Percentiles rank a stretch among this genome's conserved stretches.
Evolutionary conservation across 768 basidiomycete species (phyloP).

Genomic region (Termitomyces bulborhizus): DNA sequence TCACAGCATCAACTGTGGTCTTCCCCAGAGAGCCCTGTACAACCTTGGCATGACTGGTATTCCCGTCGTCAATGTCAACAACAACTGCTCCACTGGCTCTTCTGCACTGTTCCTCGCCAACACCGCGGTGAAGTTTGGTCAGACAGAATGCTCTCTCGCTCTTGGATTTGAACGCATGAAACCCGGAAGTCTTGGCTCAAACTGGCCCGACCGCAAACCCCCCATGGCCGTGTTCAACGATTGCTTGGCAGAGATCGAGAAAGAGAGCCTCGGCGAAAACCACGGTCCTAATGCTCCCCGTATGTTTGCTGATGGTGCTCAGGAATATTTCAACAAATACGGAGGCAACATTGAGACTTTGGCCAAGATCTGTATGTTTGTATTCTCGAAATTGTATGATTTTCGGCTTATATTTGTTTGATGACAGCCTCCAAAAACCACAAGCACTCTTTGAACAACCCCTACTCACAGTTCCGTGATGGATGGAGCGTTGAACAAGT

Average conservation of each 20-base stretch:
- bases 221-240: conserved; percentile 42
- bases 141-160: conserved; percentile 70
- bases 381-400: not conserved
- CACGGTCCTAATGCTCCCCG: conserved; percentile 66
- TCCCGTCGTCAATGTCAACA: conserved; percentile 83
- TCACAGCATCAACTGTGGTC: not conserved
- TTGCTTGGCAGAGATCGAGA: conserved; percentile 45
- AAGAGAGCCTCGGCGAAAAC: conserved; percentile 45
- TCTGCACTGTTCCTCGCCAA: conserved; percentile 74
- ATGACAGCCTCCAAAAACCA: conserved; percentile 74
- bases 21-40: conserved; percentile 63
- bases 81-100: conserved; percentile 82
- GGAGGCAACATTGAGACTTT: conserved; percentile 63
- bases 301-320: conserved; percentile 68
- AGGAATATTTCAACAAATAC: conserved; percentile 74
- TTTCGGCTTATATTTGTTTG: not conserved
- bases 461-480: conserved; percentile 80
- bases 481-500: conserved; percentile 74
- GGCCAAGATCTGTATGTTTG: conserved; percentile 63
- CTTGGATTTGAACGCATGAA: conserved; percentile 86
- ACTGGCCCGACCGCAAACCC: conserved; percentile 49
- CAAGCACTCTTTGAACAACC: conserved; percentile 74
- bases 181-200: conserved; percentile 63
- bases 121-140: conserved; percentile 61
- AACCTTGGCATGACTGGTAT: conserved; percentile 80